Evolutionary conservation across 495 filamentous ascomycete species (phyloP), one percentile per base, ranked within the genome.

Genomic region (Entonaema liquescens): DNA sequence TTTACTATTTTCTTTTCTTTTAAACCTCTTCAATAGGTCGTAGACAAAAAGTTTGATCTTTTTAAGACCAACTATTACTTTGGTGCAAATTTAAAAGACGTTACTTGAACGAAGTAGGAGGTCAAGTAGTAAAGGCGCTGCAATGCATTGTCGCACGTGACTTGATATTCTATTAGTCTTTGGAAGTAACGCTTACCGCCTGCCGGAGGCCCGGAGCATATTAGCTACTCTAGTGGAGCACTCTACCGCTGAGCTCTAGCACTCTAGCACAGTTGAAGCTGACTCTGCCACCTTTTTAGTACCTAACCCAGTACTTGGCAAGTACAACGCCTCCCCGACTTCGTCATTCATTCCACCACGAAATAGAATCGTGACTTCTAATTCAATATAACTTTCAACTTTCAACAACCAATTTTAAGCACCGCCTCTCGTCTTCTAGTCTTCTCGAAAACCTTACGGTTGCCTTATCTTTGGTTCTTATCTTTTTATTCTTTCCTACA

Each of bases 271-370:
- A 2, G 1, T 55, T 55, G 17, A 55, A 28, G 52, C 26, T 31
- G n/a, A 55, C 29, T 55, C 21, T 52, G 23, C 12, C 15, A 12
- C 49, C 44, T n/a, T 19, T 23, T 49, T 49, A 9, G 19, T n/a
- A 47, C 0, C 42, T 47, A 21, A 31, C 29, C 29, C 7, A 52
- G 21, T 26, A 13, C 49, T 28, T 28, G 1, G 15, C 12, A 5
- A 12, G 15, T 28, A 52, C 42, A 23, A 5, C 42, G 8, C 35
- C 42, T 21, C 49, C 15, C 49, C 21, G 23, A 25, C 17, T 47
- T 53, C 49, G 49, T 53, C 49, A 53, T 53, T 53, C 49, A 53
- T 53, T 29, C 49, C 25, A 9, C 25, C 25, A 53, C 29, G 49
- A 53, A 53, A n/a, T n/a, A n/a, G n/a, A n/a, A 56, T 56, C 17